Percentiles rank a stretch among this genome's conserved stretches.
Evolutionary conservation across 306 rosid species (phyloP).

Genomic region (Leucaena leucocephala): DNA sequence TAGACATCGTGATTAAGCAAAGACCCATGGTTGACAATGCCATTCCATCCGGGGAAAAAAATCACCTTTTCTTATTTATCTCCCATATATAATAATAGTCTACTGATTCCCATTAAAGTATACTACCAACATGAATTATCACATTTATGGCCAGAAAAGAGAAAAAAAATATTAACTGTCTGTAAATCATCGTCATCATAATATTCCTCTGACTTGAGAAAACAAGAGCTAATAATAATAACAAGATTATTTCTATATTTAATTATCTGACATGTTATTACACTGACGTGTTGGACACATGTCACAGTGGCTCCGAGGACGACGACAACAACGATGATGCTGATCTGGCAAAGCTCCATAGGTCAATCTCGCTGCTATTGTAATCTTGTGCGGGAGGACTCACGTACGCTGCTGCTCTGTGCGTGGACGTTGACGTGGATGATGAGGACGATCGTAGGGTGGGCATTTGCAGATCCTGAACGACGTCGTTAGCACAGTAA

Average conservation of each 20-base stretch:
- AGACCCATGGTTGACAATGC: slow-evolving; percentile 69
- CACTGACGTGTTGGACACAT: slow-evolving; percentile 53
- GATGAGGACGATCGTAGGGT: slow-evolving; percentile 59
- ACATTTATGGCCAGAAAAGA: not conserved
- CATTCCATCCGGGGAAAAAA: slow-evolving; percentile 59
- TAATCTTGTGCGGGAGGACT: slow-evolving; percentile 43
- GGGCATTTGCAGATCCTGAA: slow-evolving; percentile 54
- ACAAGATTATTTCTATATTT: slow-evolving; percentile 40
- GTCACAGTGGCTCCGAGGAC: slow-evolving; percentile 69
- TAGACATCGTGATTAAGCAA: slow-evolving; percentile 61
- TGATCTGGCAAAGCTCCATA: slow-evolving; percentile 70
- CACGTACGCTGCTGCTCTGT: slow-evolving; percentile 17
- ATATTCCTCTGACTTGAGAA: slow-evolving; percentile 14
- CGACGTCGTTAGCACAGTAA: slow-evolving; percentile 34
- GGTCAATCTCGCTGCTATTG: slow-evolving; percentile 60
- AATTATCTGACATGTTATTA: slow-evolving; percentile 42
- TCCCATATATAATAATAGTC: slow-evolving; percentile 12
- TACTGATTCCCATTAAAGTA: slow-evolving; percentile 11
- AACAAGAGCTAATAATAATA: slow-evolving; percentile 15
- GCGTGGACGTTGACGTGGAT: slow-evolving; percentile 40
- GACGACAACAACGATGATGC: slow-evolving; percentile 57
- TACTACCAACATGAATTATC: slow-evolving; percentile 23
- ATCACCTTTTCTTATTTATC: slow-evolving; percentile 36
- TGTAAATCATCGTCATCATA: slow-evolving; percentile 18
- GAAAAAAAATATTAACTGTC: slow-evolving; percentile 20